These are phyloP conservation scores for Aspergillus cejpii DNA, from an alignment of 2,329 filamentous ascomycete genomes.

Conservation along the genomic window DNA sequence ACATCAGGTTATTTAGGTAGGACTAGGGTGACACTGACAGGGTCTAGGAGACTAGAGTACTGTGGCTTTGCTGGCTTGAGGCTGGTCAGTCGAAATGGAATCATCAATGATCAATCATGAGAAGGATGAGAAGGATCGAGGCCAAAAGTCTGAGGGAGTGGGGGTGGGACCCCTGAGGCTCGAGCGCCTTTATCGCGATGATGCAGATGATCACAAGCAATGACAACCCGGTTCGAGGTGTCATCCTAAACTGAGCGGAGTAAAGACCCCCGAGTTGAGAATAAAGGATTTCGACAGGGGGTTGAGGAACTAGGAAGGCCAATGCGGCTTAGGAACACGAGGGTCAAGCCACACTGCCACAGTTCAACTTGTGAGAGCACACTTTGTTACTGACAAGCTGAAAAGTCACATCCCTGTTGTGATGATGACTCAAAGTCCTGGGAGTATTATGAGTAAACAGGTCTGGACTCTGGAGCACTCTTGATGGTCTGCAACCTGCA, in stretches of 20 bases:
- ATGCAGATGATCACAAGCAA: constrained; percentile 3
- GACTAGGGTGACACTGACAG: no score
- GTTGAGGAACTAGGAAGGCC: no score
- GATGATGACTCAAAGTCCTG: constrained; percentile 7
- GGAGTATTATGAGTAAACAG: neutral
- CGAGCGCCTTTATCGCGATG: constrained; percentile 2
- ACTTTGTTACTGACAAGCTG: neutral
- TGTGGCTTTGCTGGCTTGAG: constrained; percentile 12
- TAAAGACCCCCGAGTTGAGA: constrained; percentile 15
- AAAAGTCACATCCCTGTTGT: neutral
- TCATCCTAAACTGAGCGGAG: no score
- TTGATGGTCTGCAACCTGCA: neutral
- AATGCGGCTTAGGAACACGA: no score
- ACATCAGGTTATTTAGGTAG: no score
- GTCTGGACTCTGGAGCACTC: neutral
- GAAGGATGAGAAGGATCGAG: constrained; percentile 12
- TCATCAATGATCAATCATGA: no score
- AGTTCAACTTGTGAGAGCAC: neutral
- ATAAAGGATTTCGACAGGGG: no score
- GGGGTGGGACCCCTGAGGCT: constrained; percentile 8
- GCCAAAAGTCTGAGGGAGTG: constrained; percentile 16
- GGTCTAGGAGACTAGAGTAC: no score
- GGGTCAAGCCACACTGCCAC: constrained; percentile 14
- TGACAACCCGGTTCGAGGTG: neutral
- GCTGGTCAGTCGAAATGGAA: constrained; percentile 7